A percentile compares a stretch with the other conserved stretches of the same genome.
Evolutionary conservation across 805 yeast species (phyloP).

Genomic region (Barnettozyma botsteinii): DNA sequence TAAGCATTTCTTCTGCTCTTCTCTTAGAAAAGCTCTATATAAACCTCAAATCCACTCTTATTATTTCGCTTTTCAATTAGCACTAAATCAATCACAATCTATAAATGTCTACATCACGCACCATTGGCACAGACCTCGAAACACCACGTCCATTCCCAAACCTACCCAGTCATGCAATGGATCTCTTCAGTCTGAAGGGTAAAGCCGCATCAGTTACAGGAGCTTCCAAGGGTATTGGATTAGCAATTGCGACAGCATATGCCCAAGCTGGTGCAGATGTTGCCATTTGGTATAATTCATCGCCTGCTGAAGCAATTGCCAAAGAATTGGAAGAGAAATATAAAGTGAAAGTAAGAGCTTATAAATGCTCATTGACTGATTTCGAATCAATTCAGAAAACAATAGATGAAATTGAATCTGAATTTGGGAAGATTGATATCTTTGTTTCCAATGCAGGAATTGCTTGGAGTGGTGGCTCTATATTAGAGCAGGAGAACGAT

Average conservation of each 20-base stretch:
- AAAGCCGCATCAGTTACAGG: slow-evolving; percentile 84
- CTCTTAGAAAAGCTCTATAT: slow-evolving; percentile 1
- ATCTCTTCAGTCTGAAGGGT: slow-evolving; percentile 74
- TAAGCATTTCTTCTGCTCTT: neutral
- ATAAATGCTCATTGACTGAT: slow-evolving; percentile 30
- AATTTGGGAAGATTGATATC: slow-evolving; percentile 71
- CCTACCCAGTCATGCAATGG: slow-evolving; percentile 48
- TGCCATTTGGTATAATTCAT: slow-evolving; percentile 36
- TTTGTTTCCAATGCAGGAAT: slow-evolving; percentile 90
- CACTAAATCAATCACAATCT: neutral
- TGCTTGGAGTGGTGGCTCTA: slow-evolving; percentile 67
- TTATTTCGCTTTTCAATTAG: neutral
- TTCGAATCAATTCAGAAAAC: slow-evolving; percentile 25
- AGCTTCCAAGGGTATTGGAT: slow-evolving; percentile 79
- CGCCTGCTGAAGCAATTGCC: slow-evolving; percentile 30
- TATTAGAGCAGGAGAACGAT: slow-evolving; percentile 39
- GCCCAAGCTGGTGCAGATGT: slow-evolving; percentile 91
- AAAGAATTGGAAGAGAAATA: slow-evolving; percentile 55
- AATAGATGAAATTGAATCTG: slow-evolving; percentile 41
- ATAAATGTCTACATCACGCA: no score
- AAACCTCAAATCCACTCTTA: neutral
- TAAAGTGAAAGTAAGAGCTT: slow-evolving; percentile 62
- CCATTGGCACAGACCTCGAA: slow-evolving; percentile 21
- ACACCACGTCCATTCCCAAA: slow-evolving; percentile 49
- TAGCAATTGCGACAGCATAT: slow-evolving; percentile 74